These are phyloP conservation scores for Globisporangium solare DNA, from an alignment of 352 stramenopile genomes.

Conservation along the genomic window DNA sequence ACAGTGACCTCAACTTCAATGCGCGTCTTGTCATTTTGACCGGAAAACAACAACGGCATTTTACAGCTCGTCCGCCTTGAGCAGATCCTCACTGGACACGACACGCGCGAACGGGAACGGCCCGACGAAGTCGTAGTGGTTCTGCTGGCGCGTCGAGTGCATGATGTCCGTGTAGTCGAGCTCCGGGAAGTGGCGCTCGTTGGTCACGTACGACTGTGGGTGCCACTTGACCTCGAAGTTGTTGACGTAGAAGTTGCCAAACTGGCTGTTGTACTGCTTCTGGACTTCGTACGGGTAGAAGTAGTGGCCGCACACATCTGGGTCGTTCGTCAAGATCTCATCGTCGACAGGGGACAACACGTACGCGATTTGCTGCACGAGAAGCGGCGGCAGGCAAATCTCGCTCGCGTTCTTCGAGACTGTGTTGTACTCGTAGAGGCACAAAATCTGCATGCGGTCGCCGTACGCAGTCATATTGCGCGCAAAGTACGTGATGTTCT, in stretches of 20 bases:
- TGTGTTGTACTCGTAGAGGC: slow-evolving; percentile 64
- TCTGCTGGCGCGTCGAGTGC: slow-evolving; percentile 59
- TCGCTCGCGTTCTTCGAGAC: slow-evolving; percentile 38
- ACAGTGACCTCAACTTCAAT: no score
- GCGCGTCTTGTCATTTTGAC: no score
- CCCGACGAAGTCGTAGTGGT: slow-evolving; percentile 57
- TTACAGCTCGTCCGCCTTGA: neutral
- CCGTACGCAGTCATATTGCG: slow-evolving; percentile 55
- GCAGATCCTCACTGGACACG: slow-evolving; percentile 31
- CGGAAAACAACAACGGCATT: no score
- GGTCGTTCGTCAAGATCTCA: slow-evolving; percentile 52
- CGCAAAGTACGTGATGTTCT: slow-evolving; percentile 54
- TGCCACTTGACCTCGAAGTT: slow-evolving; percentile 68
- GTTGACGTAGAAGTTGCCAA: slow-evolving; percentile 70
- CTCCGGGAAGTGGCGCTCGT: slow-evolving; percentile 38
- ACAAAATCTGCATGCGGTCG: slow-evolving; percentile 66
- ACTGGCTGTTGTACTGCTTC: slow-evolving; percentile 46
- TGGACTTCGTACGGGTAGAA: slow-evolving; percentile 70
- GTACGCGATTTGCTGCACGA: slow-evolving; percentile 52
- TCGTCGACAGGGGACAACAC: slow-evolving; percentile 45
- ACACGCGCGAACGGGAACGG: slow-evolving; percentile 65
- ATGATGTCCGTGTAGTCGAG: slow-evolving; percentile 61
- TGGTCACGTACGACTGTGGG: slow-evolving; percentile 57
- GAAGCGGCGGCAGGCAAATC: slow-evolving; percentile 57
- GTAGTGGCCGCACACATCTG: slow-evolving; percentile 68